Base-by-base conservation (phyloP, 495 filamentous ascomycete genomes). In the Aspergillus panamensis region DNA sequence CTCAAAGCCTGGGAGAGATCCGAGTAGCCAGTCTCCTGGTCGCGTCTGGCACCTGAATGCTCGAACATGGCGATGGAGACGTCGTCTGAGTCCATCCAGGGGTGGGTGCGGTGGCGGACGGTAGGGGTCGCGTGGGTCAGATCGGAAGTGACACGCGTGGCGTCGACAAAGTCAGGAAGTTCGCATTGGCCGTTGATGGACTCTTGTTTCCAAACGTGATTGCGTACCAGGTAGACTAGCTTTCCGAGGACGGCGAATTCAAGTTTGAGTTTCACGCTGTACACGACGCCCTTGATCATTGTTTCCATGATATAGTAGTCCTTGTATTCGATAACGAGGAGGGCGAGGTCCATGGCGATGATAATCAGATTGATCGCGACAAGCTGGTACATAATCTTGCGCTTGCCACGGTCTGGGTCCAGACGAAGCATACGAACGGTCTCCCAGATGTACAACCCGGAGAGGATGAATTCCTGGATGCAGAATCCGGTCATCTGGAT, bases 201-300 rank as follows among this genome's bases (percentile, higher is more conserved):
- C 10, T 73, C 72, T 16, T 73, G 60, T 59, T 77, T 76, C 74
- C 73, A 77, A 52, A 69, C 62, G 40, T 72, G 72, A 45, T 68
- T 66, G 44, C 69, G 66, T 48, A 79, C 75, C 40, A 78, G 62
- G 37, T 68, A 68, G 54, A 79, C 70, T 10, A 79, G 66, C 62
- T 79, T 77, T 32, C 76, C 76, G 7, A 87, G 76, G 35, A 86
- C 80, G 47, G 80, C 80, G 66, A 86, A 87, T 62, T 87, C 84
- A 25, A 87, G 73, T 65, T 87, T 86, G 30, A 87, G 72, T 66
- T 87, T 87, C 68, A 87, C 73, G 69, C 79, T 80, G 71, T 87
- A 87, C 32, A 86, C 70, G 53, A 80, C 74, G 25, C 80, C 80
- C 62, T 86, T 86, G 60, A 83, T 73, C 58, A 80, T 79, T 25